Evolutionary conservation across 2,329 filamentous ascomycete genomes (phyloP).

Genomic region (Xylariales sp.): DNA sequence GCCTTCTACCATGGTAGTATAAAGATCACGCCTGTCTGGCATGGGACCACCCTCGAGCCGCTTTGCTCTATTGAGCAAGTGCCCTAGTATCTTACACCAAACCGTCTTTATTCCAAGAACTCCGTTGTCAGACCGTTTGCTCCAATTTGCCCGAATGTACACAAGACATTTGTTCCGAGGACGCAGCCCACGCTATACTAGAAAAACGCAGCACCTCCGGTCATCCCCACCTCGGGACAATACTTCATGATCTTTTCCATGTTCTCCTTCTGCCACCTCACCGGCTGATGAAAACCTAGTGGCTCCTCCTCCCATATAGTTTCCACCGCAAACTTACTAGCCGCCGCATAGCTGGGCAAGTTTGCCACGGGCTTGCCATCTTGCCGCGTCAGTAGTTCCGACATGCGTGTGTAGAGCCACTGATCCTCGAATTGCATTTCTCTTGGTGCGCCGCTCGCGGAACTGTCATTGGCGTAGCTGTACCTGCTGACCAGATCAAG

Average conservation of each 20-base stretch:
- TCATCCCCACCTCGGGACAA: constrained; percentile 26
- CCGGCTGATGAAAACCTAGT: constrained; percentile 24
- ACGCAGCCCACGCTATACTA: too few species aligned
- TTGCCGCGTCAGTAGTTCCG: constrained; percentile 10
- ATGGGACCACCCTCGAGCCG: too few species aligned
- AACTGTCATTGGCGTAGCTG: constrained; percentile 16
- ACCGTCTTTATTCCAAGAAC: too few species aligned
- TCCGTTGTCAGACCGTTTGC: too few species aligned
- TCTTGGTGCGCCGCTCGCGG: constrained; percentile 12
- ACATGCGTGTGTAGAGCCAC: constrained; percentile 26
- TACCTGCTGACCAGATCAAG: constrained; percentile 16
- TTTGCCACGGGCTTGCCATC: constrained; percentile 11
- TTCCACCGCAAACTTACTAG: constrained; percentile 25
- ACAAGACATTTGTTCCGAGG: too few species aligned
- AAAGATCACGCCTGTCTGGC: too few species aligned
- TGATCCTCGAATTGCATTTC: constrained; percentile 25
- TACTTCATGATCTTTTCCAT: constrained; percentile 23
- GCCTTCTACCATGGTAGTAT: too few species aligned
- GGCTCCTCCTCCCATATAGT: constrained; percentile 24
- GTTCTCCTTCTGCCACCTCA: constrained; percentile 17
- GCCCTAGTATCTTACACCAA: too few species aligned
- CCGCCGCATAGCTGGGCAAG: constrained; percentile 22
- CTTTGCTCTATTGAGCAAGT: too few species aligned
- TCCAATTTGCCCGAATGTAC: too few species aligned
- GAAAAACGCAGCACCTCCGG: constrained; percentile 14